Evolutionary conservation across 257 asterid species (phyloP), one percentile per base, ranked within the genome.

Genomic region (Solanum phureja): DNA sequence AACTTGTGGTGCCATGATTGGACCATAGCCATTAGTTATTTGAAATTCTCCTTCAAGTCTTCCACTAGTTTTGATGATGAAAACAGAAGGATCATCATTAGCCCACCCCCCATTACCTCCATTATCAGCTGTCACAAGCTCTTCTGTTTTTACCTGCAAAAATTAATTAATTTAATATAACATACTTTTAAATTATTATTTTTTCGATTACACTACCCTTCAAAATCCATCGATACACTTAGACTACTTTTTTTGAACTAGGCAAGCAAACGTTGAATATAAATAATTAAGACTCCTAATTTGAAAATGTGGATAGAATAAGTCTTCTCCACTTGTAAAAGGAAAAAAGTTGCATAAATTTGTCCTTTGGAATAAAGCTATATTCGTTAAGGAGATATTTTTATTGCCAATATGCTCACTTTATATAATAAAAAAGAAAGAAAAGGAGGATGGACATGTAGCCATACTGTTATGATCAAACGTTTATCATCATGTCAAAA

Each of bases 21-120:
- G 95, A 16, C 97, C 98, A 79, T 94, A 94, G 5, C 98, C 98
- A 87, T 94, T 95, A 11, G 98, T 94, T 8, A 94, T 29, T 89
- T 95, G 98, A 87, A 89, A 95, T 77, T 95, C 98, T 1, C 98
- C 98, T 81, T 91, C 93, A 79, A 94, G 7, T 83, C 83, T 68
- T 27, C 89, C 91, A 34, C 60, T 88, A 5, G 87, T 88, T 62
- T 88, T 84, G 68, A 94, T 11, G 66, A 87, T 19, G 88, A 95
- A 95, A 85, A 95, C 95, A 1, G 98, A 94, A 8, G 98, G 96
- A 89, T 95, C 93, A 76, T 95, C 90, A 31, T 94, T 90, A 56
- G 94, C 94, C 97, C 98, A 94, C 58, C 91, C 94, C n/a, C 90
- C 92, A 73, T 91, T 60, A 49, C 92, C 97, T 77, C 46, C 64